Conservation (phyloP, 179 eudicot species). For the Carnegiea gigantea region DNA sequence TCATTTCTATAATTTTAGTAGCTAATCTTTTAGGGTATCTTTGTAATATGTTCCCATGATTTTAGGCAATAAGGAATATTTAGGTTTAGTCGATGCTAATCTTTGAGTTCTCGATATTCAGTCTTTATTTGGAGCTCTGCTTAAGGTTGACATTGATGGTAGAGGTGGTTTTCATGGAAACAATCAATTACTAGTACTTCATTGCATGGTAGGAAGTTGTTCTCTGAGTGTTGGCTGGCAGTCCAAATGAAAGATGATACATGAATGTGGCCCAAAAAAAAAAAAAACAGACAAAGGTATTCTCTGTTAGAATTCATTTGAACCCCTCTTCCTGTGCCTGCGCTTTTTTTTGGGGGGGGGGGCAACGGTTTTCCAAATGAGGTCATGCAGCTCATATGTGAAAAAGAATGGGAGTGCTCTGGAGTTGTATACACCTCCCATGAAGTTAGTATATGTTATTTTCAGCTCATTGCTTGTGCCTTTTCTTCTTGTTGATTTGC, state of each 20-base stretch:
- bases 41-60: too few species aligned
- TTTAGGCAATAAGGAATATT: too few species aligned
- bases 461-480: not conserved
- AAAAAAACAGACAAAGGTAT: not conserved
- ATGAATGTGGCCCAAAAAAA: not conserved
- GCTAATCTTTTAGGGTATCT: too few species aligned
- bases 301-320: not conserved
- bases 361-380: too few species aligned
- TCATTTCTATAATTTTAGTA: too few species aligned
- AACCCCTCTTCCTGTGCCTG: not conserved
- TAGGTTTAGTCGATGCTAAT: too few species aligned
- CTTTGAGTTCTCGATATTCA: too few species aligned
- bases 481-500: conserved; percentile 1
- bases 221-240: not conserved
- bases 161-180: not conserved
- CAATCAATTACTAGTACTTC: not conserved
- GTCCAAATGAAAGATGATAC: not conserved
- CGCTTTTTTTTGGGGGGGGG: too few species aligned
- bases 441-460: not conserved
- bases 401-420: not conserved
- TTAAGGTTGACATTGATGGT: not conserved
- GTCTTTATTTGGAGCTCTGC: not conserved
- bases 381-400: not conserved
- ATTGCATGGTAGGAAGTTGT: not conserved
- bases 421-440: not conserved